These are phyloP conservation scores for Penicillium canescens DNA, from an alignment of 495 filamentous ascomycete genomes.

Conservation along the genomic window DNA sequence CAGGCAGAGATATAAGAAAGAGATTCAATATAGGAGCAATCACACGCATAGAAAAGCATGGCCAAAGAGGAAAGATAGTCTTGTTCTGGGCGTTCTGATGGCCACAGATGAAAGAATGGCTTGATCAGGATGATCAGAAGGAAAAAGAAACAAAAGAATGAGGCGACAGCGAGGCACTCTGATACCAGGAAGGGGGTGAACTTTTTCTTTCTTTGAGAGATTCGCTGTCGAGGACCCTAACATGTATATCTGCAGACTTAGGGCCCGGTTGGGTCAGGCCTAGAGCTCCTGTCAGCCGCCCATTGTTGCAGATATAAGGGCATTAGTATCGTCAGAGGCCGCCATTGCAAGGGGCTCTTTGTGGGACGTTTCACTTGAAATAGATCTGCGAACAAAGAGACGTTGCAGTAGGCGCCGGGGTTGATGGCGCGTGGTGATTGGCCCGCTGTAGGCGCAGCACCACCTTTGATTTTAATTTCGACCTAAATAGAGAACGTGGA, in stretches of 20 bases:
- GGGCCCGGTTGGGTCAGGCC: background rate
- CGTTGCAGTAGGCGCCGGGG: slow-evolving; percentile 26
- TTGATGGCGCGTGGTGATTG: slow-evolving; percentile 17
- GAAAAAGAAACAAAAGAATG: slow-evolving; percentile 13
- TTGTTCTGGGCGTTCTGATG: background rate
- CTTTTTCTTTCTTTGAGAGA: background rate
- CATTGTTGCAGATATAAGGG: slow-evolving; percentile 1
- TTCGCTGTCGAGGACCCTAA: background rate
- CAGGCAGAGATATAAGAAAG: slow-evolving; percentile 10
- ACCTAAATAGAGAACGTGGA: too few relatives aligned
- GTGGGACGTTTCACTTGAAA: slow-evolving; percentile 21
- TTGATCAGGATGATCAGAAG: slow-evolving; percentile 2
- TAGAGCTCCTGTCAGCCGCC: slow-evolving; percentile 4
- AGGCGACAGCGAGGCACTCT: slow-evolving; percentile 6
- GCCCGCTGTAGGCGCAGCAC: background rate
- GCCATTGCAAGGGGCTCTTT: slow-evolving; percentile 14
- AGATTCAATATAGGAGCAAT: background rate
- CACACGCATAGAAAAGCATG: slow-evolving; percentile 1
- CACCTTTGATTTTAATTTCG: background rate
- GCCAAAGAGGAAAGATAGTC: background rate
- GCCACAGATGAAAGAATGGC: slow-evolving; percentile 15
- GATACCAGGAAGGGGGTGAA: background rate
- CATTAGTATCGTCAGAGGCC: background rate
- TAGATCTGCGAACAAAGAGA: slow-evolving; percentile 15
- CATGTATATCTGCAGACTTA: slow-evolving; percentile 2